phyloP scores from a whole-genome alignment of 352 stramenopile species.

The Globisporangium canariense region DNA sequence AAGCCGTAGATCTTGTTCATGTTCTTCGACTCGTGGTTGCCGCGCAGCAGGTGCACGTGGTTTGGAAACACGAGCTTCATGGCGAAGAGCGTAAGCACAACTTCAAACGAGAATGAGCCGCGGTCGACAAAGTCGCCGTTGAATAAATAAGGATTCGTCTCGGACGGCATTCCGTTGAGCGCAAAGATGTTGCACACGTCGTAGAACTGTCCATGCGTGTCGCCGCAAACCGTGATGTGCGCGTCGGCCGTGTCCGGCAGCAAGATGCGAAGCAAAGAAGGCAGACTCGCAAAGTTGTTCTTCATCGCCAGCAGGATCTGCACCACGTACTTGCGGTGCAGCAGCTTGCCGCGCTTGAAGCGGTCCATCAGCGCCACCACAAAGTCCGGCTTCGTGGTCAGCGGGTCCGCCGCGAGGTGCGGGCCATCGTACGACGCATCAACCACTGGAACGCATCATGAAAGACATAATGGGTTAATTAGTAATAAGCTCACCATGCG shows the following conservation, averaged over 20 bases:
- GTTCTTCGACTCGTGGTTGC: conserved; percentile 99
- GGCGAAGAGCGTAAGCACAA: conserved; percentile 96
- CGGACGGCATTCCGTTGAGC: conserved; percentile 94
- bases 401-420: conserved; percentile 51
- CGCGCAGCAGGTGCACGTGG: conserved; percentile 92
- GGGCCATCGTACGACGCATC: conserved; percentile 81
- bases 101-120: conserved; percentile 98
- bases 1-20: conserved; percentile 99
- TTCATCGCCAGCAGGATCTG: conserved; percentile 94
- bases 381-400: conserved; percentile 78
- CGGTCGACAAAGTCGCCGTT: conserved; percentile 99
- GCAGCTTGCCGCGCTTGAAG: conserved; percentile 96
- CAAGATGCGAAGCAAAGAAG: conserved; percentile 89
- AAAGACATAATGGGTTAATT: not conserved
- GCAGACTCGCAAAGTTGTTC: conserved; percentile 84
- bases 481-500: too few species aligned
- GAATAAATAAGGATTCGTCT: conserved; percentile 98
- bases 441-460: conserved; percentile 39
- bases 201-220: conserved; percentile 99
- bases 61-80: conserved; percentile 95
- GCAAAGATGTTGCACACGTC: conserved; percentile 99
- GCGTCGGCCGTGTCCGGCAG: conserved; percentile 52
- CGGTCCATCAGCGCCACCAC: conserved; percentile 91
- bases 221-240: conserved; percentile 96
- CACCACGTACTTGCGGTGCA: conserved; percentile 98